Evolutionary conservation across 2,329 filamentous ascomycete genomes (phyloP).

Genomic region (Fusarium longipes): DNA sequence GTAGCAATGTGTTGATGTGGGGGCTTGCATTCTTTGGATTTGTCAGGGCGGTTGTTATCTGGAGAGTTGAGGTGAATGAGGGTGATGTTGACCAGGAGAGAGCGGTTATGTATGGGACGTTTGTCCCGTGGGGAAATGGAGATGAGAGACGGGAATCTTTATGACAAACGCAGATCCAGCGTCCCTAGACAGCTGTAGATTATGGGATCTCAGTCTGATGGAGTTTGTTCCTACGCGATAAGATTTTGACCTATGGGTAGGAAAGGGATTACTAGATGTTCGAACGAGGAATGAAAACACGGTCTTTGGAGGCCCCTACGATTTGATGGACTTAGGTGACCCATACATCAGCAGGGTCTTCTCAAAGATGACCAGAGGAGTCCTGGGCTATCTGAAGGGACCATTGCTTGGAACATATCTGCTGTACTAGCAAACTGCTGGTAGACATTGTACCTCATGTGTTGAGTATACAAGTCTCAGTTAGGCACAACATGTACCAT

Average conservation of each 20-base stretch:
- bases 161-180: background rate
- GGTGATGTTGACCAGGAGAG: constrained; percentile 13
- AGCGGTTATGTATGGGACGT: constrained; percentile 36
- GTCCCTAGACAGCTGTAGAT: background rate
- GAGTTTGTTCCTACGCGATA: background rate
- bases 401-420: too few relatives aligned
- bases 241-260: background rate
- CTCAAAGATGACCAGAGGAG: too few relatives aligned
- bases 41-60: constrained; percentile 45
- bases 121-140: constrained; percentile 22
- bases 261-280: background rate
- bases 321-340: background rate
- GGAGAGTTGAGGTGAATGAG: constrained; percentile 37
- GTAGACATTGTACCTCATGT: background rate
- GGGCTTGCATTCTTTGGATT: constrained; percentile 47
- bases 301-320: background rate
- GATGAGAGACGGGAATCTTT: constrained; percentile 22
- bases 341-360: too few relatives aligned
- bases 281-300: background rate
- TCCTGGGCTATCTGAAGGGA: too few relatives aligned
- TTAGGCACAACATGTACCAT: background rate
- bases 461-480: background rate
- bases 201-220: background rate
- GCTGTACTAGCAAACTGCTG: too few relatives aligned
- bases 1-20: constrained; percentile 46